These are phyloP conservation scores for Fusarium albidum DNA, from an alignment of 2,329 filamentous ascomycete species.

Conservation along the genomic window DNA sequence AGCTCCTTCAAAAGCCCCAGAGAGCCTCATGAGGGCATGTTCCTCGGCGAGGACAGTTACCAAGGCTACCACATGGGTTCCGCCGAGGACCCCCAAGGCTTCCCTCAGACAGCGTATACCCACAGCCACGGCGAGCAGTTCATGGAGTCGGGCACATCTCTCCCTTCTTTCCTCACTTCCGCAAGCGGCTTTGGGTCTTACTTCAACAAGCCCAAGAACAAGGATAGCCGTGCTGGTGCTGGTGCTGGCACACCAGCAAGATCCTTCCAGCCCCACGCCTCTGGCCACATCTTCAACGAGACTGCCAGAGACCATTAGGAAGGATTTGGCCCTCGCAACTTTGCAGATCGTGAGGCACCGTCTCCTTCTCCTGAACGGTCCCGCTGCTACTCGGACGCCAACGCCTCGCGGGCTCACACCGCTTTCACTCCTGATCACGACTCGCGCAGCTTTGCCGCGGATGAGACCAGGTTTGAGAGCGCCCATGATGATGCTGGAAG, in stretches of 20 bases:
- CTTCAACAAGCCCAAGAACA: conserved; percentile 31
- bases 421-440: conserved; percentile 28
- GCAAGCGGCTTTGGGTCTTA: conserved; percentile 34
- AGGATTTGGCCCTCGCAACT: conserved; percentile 33
- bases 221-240: conserved; percentile 1
- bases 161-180: conserved; percentile 24
- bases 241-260: conserved; percentile 7
- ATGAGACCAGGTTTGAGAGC: conserved; percentile 16
- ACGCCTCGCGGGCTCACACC: neutral
- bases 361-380: conserved; percentile 23
- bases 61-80: conserved; percentile 1
- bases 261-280: conserved; percentile 10
- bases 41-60: neutral
- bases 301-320: conserved; percentile 39
- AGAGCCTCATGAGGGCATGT: neutral
- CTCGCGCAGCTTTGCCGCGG: conserved; percentile 8
- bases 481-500: conserved; percentile 27
- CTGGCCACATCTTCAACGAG: conserved; percentile 28
- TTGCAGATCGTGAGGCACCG: conserved; percentile 18
- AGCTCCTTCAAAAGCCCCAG: conserved; percentile 10
- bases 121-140: conserved; percentile 4
- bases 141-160: conserved; percentile 20
- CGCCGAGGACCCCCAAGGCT: conserved; percentile 1
- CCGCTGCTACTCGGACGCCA: conserved; percentile 10
- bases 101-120: neutral